These are phyloP conservation scores for Lichenothelia convexa DNA, from an alignment of 495 filamentous ascomycete genomes.

Conservation along the genomic window DNA sequence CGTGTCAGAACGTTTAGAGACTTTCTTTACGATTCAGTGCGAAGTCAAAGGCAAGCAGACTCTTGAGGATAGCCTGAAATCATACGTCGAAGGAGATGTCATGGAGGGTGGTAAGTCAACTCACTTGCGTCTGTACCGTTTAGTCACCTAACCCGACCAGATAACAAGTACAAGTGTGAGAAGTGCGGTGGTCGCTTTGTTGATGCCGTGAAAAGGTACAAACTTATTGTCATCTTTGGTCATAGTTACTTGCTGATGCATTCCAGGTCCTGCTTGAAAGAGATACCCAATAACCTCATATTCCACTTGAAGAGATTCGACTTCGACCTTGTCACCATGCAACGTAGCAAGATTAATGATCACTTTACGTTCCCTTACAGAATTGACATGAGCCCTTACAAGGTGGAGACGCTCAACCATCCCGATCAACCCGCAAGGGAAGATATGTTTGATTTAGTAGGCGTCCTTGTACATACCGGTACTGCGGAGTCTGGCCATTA, in stretches of 20 bases:
- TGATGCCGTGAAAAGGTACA: constrained; percentile 88
- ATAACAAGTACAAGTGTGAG: constrained; percentile 96
- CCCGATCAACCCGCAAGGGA: constrained; percentile 29
- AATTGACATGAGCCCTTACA: constrained; percentile 86
- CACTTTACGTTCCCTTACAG: constrained; percentile 67
- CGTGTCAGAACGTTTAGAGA: constrained; percentile 76
- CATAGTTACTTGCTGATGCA: too few species aligned
- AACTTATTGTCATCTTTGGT: too few species aligned
- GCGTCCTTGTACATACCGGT: constrained; percentile 79
- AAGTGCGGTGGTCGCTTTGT: constrained; percentile 69
- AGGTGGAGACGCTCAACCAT: constrained; percentile 65
- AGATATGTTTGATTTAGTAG: constrained; percentile 83
- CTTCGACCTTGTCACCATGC: constrained; percentile 70
- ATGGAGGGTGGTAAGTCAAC: constrained; percentile 70
- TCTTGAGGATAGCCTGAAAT: constrained; percentile 72
- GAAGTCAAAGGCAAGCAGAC: constrained; percentile 85
- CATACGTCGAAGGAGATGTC: constrained; percentile 87
- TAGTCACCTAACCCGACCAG: constrained; percentile 25
- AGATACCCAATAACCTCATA: constrained; percentile 85
- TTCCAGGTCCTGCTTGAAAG: constrained; percentile 76
- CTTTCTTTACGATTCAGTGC: constrained; percentile 90
- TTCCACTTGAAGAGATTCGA: constrained; percentile 96
- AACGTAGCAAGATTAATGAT: constrained; percentile 90
- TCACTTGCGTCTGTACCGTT: constrained; percentile 1
- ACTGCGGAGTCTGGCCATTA: constrained; percentile 94